phyloP scores from a whole-genome alignment of 2,329 filamentous ascomycete genomes.

The Alternaria conjuncta region DNA sequence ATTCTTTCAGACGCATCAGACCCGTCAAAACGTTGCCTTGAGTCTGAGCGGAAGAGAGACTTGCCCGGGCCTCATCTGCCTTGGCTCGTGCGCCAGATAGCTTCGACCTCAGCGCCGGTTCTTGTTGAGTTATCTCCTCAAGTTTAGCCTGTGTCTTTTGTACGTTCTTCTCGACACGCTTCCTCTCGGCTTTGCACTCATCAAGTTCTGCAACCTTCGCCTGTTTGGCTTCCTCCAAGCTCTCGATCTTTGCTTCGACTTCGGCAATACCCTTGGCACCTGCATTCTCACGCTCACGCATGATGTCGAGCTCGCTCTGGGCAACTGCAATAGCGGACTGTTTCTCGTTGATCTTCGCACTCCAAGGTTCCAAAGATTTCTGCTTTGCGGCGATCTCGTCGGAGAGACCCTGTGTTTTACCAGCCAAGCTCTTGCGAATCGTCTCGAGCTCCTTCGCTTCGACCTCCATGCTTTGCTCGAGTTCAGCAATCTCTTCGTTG shows the following conservation, averaged over 20 bases:
- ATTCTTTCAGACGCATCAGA: conserved; percentile 93
- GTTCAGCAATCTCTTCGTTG: conserved; percentile 72
- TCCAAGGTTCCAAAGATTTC: conserved; percentile 94
- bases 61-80: conserved; percentile 93
- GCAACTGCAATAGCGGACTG: conserved; percentile 93
- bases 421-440: conserved; percentile 89
- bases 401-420: conserved; percentile 93
- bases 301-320: conserved; percentile 90
- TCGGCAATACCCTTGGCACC: conserved; percentile 85
- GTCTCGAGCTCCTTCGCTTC: conserved; percentile 82
- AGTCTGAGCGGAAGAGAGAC: conserved; percentile 86
- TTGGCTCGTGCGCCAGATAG: conserved; percentile 91
- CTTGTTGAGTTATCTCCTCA: conserved; percentile 73
- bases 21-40: conserved; percentile 91
- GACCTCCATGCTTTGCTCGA: conserved; percentile 76
- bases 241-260: conserved; percentile 76
- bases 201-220: conserved; percentile 78
- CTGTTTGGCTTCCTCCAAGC: conserved; percentile 73
- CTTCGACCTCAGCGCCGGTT: conserved; percentile 81
- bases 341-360: conserved; percentile 95
- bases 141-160: conserved; percentile 75
- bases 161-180: conserved; percentile 75
- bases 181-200: conserved; percentile 75
- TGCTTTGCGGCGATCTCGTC: conserved; percentile 92
- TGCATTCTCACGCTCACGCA: conserved; percentile 87